Evolutionary conservation across 2,329 filamentous ascomycete genomes (phyloP).

Genomic region (Trichocomaceae sp.): DNA sequence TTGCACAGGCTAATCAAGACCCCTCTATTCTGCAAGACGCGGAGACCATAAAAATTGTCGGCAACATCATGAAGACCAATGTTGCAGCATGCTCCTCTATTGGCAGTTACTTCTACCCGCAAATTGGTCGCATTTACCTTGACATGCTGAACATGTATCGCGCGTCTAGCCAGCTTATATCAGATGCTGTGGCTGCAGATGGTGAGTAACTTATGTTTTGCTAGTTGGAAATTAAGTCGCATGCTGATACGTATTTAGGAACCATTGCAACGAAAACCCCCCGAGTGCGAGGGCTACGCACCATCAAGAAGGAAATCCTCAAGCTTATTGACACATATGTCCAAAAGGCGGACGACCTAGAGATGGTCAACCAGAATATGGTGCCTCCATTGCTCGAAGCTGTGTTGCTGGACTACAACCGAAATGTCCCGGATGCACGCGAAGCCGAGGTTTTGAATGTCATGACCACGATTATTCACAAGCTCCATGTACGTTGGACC

Average conservation of each 20-base stretch:
- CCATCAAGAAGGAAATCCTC: slow-evolving; percentile 98
- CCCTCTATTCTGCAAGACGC: slow-evolving; percentile 81
- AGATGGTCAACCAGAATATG: slow-evolving; percentile 88
- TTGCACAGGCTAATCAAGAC: slow-evolving; percentile 75
- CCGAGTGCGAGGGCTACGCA: slow-evolving; percentile 86
- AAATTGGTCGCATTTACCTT: slow-evolving; percentile 94
- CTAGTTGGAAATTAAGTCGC: neutral
- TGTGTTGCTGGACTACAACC: slow-evolving; percentile 91
- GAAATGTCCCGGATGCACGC: slow-evolving; percentile 89
- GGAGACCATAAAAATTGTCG: slow-evolving; percentile 96
- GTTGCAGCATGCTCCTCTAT: slow-evolving; percentile 97
- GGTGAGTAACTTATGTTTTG: slow-evolving; percentile 48
- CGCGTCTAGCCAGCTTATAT: slow-evolving; percentile 92
- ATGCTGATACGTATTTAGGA: slow-evolving; percentile 42
- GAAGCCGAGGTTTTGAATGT: slow-evolving; percentile 96
- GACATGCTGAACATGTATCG: slow-evolving; percentile 99
- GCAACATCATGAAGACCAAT: slow-evolving; percentile 99
- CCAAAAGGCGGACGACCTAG: slow-evolving; percentile 92
- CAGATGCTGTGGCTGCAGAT: slow-evolving; percentile 79
- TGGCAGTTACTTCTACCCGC: slow-evolving; percentile 93
- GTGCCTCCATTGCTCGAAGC: slow-evolving; percentile 93
- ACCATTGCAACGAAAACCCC: slow-evolving; percentile 96
- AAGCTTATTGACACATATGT: slow-evolving; percentile 98
- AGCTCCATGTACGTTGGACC: slow-evolving; percentile 77
- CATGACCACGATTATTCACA: slow-evolving; percentile 95